Conservation (phyloP, 2,329 filamentous ascomycete species). For the Knufia petricola region DNA sequence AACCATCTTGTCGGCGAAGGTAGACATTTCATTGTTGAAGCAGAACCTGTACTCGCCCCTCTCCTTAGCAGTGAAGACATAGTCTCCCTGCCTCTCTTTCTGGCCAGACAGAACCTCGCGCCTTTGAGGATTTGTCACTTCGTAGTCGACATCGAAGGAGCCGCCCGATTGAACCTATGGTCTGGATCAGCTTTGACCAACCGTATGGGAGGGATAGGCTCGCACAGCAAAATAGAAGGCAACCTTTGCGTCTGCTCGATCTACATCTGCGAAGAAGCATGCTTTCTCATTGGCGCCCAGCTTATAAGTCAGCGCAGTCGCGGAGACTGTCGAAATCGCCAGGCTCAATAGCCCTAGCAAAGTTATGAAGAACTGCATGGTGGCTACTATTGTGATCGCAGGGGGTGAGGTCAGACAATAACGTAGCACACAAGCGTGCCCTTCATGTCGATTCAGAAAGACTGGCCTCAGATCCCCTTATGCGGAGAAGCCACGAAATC, state of each 20-base stretch:
- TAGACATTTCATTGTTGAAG: slow-evolving; percentile 98
- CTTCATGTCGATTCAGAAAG: too few species aligned
- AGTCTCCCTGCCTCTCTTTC: slow-evolving; percentile 93
- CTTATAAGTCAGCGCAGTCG: slow-evolving; percentile 91
- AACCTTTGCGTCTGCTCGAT: slow-evolving; percentile 73
- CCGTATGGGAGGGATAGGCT: too few species aligned
- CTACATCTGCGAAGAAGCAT: slow-evolving; percentile 81
- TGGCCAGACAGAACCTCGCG: slow-evolving; percentile 74
- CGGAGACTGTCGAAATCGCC: slow-evolving; percentile 60
- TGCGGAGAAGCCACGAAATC: background rate
- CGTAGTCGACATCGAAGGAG: slow-evolving; percentile 93
- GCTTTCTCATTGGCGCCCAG: slow-evolving; percentile 83
- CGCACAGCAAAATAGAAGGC: slow-evolving; percentile 97
- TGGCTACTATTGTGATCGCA: slow-evolving; percentile 10
- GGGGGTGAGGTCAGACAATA: background rate
- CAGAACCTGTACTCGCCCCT: slow-evolving; percentile 90
- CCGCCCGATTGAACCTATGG: slow-evolving; percentile 89
- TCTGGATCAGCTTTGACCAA: background rate
- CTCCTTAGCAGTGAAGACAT: slow-evolving; percentile 88
- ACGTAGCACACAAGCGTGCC: background rate
- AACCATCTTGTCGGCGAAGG: slow-evolving; percentile 92
- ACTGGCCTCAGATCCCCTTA: background rate
- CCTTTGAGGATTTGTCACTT: slow-evolving; percentile 70
- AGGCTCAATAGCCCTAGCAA: slow-evolving; percentile 62
- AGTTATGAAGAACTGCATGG: slow-evolving; percentile 57